Percentiles rank a stretch among this genome's conserved stretches.
Evolutionary conservation across 2,329 filamentous ascomycete species (phyloP).

Genomic region (Byssothecium circinans): DNA sequence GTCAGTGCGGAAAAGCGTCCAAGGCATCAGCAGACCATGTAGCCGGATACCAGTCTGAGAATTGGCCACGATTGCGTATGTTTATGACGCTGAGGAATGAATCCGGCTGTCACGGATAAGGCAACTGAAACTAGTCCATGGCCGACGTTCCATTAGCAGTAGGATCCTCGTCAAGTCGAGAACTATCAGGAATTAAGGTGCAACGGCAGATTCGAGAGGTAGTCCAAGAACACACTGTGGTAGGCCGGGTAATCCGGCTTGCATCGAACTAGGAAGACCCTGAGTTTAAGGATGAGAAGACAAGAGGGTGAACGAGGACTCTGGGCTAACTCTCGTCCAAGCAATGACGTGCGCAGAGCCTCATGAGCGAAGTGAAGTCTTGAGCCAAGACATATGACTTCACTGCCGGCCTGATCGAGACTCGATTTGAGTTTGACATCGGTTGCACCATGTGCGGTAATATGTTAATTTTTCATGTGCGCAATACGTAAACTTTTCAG

Average conservation of each 20-base stretch:
- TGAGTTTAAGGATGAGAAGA: background rate
- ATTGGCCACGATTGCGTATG: background rate
- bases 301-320: background rate
- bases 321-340: constrained; percentile 19
- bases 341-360: constrained; percentile 32
- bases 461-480: too few relatives aligned
- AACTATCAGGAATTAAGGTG: too few relatives aligned
- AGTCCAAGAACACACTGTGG: too few relatives aligned
- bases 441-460: too few relatives aligned
- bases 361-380: constrained; percentile 23
- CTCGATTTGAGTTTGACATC: too few relatives aligned
- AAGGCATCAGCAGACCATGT: background rate
- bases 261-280: background rate
- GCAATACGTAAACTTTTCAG: too few relatives aligned
- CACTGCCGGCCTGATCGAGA: constrained; percentile 5
- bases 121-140: background rate
- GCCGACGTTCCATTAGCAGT: too few relatives aligned
- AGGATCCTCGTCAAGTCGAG: too few relatives aligned
- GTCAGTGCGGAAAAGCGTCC: background rate
- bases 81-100: background rate
- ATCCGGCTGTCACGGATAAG: background rate
- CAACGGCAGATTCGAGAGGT: too few relatives aligned
- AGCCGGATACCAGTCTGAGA: background rate
- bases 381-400: constrained; percentile 20
- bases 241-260: too few relatives aligned